Evolutionary conservation across 306 rosid species (phyloP), one percentile per base, ranked within the genome.

Genomic region (Casuarina glauca): DNA sequence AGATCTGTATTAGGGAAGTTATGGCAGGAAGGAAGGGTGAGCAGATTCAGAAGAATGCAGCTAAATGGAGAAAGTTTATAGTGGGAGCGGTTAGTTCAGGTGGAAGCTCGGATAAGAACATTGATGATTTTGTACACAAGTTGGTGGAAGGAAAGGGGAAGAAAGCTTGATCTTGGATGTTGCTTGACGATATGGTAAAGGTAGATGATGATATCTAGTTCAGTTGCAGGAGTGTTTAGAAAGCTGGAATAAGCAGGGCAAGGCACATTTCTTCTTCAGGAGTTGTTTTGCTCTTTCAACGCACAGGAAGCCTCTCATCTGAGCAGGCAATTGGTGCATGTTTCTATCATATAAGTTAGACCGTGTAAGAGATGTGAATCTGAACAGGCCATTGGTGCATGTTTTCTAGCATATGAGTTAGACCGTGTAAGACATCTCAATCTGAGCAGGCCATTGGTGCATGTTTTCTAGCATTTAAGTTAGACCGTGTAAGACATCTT

Each of bases 21-120:
- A 87, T 83, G 89, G 86, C 55, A 48, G 93, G 86, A 43, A 80
- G 50, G 38, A 87, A 19, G 70, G 67, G 81, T 72, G 78, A n/a
- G 26, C 78, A 75, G 76, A 81, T 89, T 2, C 75, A 48, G 67
- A 54, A 66, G 43, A 89, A 83, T 63, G 84, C 84, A n/a, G 63
- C 74, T 52, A 85, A 83, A 62, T 83, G 91, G 93, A 85, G 83
- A 9, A 74, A 75, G 19, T 52, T 78, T 74, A 89, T 83, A 6
- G 52, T 79, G 74, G 69, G 76, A 62, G 84, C 88, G 38, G 79
- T 76, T 50, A n/a, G 53, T 50, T 20, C 44, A 39, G 86, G 80
- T 43, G 93, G 93, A 45, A 84, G 70, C 50, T 63, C 89, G 20
- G 83, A 85, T 69, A 68, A 79, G 55, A 68, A 83, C 54, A 78